These are phyloP conservation scores for Fusarium sp. DNA, from an alignment of 2,329 filamentous ascomycete genomes.

Conservation along the genomic window DNA sequence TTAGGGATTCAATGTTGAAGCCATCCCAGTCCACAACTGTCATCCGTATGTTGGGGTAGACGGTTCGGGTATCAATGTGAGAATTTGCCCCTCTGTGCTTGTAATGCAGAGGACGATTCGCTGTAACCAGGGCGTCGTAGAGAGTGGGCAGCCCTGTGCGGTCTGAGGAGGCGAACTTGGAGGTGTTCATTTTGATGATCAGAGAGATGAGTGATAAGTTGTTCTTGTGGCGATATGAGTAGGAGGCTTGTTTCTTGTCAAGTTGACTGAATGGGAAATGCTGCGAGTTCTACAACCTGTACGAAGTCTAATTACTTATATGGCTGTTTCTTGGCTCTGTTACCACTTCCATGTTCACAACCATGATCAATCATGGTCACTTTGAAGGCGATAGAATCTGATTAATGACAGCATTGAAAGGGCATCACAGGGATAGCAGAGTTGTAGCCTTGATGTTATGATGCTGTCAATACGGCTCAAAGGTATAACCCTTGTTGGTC, in stretches of 20 bases:
- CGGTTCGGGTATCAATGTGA: too few relatives aligned
- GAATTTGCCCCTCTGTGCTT: too few relatives aligned
- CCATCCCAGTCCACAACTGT: neutral
- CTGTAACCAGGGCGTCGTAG: neutral
- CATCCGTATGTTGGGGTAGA: too few relatives aligned
- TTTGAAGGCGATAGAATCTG: neutral
- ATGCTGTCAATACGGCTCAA: neutral
- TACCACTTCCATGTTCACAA: neutral
- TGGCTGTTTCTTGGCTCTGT: neutral
- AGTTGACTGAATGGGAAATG: too few relatives aligned
- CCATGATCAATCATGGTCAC: too few relatives aligned
- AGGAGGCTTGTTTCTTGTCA: too few relatives aligned
- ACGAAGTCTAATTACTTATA: neutral
- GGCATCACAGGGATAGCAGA: neutral
- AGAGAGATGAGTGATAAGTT: neutral
- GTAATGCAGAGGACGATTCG: too few relatives aligned
- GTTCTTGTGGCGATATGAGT: too few relatives aligned
- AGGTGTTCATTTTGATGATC: neutral
- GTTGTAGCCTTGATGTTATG: neutral
- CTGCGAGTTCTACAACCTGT: too few relatives aligned
- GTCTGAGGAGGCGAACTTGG: neutral
- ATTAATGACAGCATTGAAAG: neutral
- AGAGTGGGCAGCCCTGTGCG: rapidly evolving
- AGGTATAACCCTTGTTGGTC: neutral
- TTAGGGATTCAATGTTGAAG: neutral